Percentiles rank a stretch among this genome's conserved stretches.
Conservation (phyloP, 768 basidiomycete species). For the Strobilomyces confusus region DNA sequence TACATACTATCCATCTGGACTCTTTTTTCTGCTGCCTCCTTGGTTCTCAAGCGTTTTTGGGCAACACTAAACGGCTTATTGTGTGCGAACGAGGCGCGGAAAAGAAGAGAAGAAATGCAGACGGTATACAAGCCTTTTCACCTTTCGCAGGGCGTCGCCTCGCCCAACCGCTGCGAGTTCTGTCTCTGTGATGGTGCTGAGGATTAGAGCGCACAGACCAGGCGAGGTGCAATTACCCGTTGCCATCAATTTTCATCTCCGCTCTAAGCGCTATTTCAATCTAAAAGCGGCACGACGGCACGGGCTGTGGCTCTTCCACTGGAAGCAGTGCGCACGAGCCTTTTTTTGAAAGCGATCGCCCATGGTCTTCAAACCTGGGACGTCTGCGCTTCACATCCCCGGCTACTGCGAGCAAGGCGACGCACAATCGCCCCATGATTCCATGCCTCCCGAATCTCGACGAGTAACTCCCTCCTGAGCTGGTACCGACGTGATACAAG, state of each 20-base stretch:
- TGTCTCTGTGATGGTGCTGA: conserved; percentile 39
- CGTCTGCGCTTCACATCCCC: neutral
- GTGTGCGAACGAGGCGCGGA: conserved; percentile 38
- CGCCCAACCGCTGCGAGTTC: conserved; percentile 37
- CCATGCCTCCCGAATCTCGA: neutral
- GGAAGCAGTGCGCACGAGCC: conserved; percentile 22
- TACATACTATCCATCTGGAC: conserved; percentile 44
- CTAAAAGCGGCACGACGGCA: conserved; percentile 27
- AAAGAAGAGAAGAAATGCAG: conserved; percentile 35
- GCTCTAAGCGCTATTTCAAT: conserved; percentile 24
- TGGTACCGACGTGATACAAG: neutral
- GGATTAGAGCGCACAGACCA: conserved; percentile 35
- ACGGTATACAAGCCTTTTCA: conserved; percentile 38
- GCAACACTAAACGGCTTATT: conserved; percentile 44
- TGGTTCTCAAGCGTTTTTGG: conserved; percentile 41
- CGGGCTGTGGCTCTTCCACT: conserved; percentile 3
- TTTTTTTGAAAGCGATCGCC: conserved; percentile 20
- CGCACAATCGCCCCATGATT: neutral
- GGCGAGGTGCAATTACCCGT: conserved; percentile 21
- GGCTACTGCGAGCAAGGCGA: neutral
- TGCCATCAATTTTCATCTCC: conserved; percentile 26
- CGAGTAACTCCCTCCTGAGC: neutral
- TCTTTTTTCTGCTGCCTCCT: conserved; percentile 36
- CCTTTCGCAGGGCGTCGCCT: conserved; percentile 35
- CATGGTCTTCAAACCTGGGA: conserved; percentile 15